Conservation (phyloP, 345 rosid genomes). For the Luvunga scandens region DNA sequence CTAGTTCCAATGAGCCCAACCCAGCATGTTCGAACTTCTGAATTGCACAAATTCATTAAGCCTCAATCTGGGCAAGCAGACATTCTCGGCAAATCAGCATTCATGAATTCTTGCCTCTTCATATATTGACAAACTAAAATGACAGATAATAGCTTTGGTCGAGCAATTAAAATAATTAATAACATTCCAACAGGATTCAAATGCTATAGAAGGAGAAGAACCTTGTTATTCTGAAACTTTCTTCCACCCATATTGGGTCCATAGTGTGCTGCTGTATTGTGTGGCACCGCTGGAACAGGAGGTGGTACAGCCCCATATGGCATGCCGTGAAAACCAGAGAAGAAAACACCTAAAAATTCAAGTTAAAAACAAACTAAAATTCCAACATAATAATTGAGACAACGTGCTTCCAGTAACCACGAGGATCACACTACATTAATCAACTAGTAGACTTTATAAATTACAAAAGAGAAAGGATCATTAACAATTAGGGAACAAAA, state of each 20-base stretch:
- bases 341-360: constrained; percentile 59
- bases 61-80: background rate
- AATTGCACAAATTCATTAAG: background rate
- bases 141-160: background rate
- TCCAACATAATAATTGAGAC: constrained; percentile 6
- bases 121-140: constrained; percentile 11
- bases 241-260: constrained; percentile 71
- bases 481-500: background rate
- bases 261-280: constrained; percentile 59
- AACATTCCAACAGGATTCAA: constrained; percentile 17
- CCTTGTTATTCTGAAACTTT: constrained; percentile 86
- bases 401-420: background rate
- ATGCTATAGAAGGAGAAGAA: constrained; percentile 30
- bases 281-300: constrained; percentile 75
- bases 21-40: background rate
- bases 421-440: background rate
- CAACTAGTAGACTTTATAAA: too few relatives aligned
- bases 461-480: background rate
- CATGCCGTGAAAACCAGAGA: constrained; percentile 73
- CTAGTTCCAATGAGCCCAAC: background rate
- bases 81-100: background rate
- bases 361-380: constrained; percentile 34
- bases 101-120: background rate
- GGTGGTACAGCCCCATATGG: constrained; percentile 62
- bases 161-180: constrained; percentile 8